Conservation (phyloP, 2,329 filamentous ascomycete genomes). For the Amphichorda felina region DNA sequence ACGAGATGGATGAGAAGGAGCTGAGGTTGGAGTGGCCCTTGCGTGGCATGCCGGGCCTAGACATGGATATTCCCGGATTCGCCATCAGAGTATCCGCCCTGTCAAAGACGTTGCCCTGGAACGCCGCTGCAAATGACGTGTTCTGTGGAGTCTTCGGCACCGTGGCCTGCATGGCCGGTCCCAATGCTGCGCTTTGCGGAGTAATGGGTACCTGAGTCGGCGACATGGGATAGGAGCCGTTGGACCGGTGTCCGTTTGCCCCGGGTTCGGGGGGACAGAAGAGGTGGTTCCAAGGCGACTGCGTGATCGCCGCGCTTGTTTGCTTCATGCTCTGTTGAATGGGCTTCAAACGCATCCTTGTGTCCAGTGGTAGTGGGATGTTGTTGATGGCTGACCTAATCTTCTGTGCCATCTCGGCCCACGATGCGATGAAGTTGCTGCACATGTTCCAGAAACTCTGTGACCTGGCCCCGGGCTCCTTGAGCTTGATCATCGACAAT, state of each 20-base stretch:
- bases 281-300: conserved; percentile 44
- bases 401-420: conserved; percentile 51
- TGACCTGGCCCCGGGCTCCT: conserved; percentile 64
- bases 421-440: conserved; percentile 61
- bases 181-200: conserved; percentile 77
- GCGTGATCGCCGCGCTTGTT: conserved; percentile 57
- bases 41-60: conserved; percentile 30
- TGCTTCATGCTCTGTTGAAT: conserved; percentile 78
- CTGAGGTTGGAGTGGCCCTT: conserved; percentile 25
- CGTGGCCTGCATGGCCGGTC: conserved; percentile 82
- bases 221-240: conserved; percentile 9
- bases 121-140: conserved; percentile 40
- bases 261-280: conserved; percentile 8
- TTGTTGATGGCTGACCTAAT: conserved; percentile 43
- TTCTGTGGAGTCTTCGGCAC: conserved; percentile 61
- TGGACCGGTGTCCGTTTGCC: too few relatives aligned
- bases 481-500: conserved; percentile 72
- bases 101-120: conserved; percentile 48
- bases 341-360: conserved; percentile 62
- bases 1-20: conserved; percentile 23
- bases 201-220: conserved; percentile 64
- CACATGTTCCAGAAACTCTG: conserved; percentile 60
- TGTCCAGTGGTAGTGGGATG: conserved; percentile 49
- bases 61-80: conserved; percentile 45
- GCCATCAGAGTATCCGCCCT: conserved; percentile 45